phyloP scores from a whole-genome alignment of 441 rosid genomes.

The California macrophylla region DNA sequence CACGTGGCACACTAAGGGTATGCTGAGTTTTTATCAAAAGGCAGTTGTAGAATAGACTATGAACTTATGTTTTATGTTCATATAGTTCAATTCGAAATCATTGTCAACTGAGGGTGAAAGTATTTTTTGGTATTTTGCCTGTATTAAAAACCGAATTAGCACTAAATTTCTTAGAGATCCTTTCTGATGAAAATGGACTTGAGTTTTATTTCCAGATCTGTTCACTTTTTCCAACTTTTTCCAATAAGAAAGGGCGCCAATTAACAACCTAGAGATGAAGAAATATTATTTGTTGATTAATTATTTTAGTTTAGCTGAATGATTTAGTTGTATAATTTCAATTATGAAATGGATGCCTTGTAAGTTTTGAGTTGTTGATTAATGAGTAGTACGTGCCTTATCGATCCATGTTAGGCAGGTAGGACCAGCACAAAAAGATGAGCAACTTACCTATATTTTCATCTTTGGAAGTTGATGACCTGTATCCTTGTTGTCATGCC shows the following conservation, averaged over 20 bases:
- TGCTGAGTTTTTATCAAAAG: slow-evolving; percentile 19
- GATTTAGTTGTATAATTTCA: neutral
- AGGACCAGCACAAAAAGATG: neutral
- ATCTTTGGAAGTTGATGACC: neutral
- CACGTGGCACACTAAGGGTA: slow-evolving; percentile 88
- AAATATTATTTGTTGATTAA: neutral
- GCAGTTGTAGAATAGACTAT: slow-evolving; percentile 8
- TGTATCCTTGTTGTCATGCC: neutral
- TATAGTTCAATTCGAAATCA: neutral
- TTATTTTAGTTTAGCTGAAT: neutral
- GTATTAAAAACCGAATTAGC: neutral
- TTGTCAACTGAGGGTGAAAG: neutral
- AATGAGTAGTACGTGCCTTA: neutral
- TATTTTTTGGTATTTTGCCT: neutral
- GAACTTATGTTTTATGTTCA: neutral
- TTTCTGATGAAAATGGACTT: neutral
- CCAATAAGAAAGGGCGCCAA: neutral
- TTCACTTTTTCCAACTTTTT: neutral
- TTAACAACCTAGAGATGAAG: neutral
- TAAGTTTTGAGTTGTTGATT: neutral
- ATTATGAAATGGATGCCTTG: neutral
- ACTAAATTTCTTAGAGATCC: neutral
- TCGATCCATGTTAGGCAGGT: neutral
- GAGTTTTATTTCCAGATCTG: neutral
- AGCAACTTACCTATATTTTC: neutral